Conservation (phyloP, 2,329 filamentous ascomycete species). For the Chlorencoelia australis region DNA sequence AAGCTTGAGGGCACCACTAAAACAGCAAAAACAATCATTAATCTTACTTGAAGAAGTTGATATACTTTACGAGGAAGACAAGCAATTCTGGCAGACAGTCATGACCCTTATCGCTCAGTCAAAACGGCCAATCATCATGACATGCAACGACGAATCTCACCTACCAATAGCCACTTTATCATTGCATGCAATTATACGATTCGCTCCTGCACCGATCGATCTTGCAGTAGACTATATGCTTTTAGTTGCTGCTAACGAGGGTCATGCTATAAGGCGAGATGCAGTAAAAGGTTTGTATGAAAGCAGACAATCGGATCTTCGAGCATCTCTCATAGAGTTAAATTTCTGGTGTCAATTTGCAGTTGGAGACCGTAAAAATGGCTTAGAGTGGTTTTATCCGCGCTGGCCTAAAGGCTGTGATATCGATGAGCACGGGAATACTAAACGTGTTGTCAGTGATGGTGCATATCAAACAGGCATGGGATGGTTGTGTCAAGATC, state of each 20-base stretch:
- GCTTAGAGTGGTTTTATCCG: slow-evolving; percentile 81
- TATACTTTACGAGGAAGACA: slow-evolving; percentile 88
- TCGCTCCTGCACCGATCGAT: slow-evolving; percentile 54
- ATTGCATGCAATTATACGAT: slow-evolving; percentile 78
- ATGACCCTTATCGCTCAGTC: slow-evolving; percentile 69
- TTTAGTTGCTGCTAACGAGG: slow-evolving; percentile 77
- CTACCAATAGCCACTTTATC: slow-evolving; percentile 64
- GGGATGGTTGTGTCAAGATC: slow-evolving; percentile 63
- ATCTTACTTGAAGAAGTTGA: slow-evolving; percentile 94
- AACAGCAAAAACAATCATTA: slow-evolving; percentile 76
- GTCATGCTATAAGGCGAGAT: slow-evolving; percentile 62
- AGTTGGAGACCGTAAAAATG: slow-evolving; percentile 78
- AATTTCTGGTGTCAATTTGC: slow-evolving; percentile 97
- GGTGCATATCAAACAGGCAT: slow-evolving; percentile 69
- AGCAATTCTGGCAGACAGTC: slow-evolving; percentile 84
- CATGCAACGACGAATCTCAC: slow-evolving; percentile 85
- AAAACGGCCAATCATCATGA: slow-evolving; percentile 87
- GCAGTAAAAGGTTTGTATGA: slow-evolving; percentile 62
- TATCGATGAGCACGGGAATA: slow-evolving; percentile 54
- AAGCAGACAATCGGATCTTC: slow-evolving; percentile 60
- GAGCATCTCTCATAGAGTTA: slow-evolving; percentile 72
- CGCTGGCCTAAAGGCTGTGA: slow-evolving; percentile 66
- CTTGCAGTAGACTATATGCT: slow-evolving; percentile 72
- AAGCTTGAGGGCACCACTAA: slow-evolving; percentile 10
- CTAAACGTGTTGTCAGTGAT: slow-evolving; percentile 69